Evolutionary conservation across 2,329 filamentous ascomycete genomes (phyloP).

Genomic region (Endoconidiophora laricicola): DNA sequence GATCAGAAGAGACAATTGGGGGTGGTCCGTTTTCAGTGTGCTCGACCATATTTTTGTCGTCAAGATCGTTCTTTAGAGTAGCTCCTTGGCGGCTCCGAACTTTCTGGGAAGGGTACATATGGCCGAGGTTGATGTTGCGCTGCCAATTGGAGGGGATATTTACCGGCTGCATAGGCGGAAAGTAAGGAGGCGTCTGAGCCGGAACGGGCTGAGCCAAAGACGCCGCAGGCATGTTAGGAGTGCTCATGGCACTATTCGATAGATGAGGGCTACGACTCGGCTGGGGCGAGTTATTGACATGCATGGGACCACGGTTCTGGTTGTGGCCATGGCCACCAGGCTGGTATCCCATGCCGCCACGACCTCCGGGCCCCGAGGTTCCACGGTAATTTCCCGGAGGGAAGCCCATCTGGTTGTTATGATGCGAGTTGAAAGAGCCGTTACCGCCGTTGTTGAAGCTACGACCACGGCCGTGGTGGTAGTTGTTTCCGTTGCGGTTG

Average conservation of each 20-base stretch:
- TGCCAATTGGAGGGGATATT: conserved; percentile 2
- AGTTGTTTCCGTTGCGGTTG: conserved; percentile 39
- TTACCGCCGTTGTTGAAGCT: conserved; percentile 24
- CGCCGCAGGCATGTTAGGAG: conserved; percentile 49
- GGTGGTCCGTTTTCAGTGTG: too few relatives aligned
- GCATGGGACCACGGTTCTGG: conserved; percentile 23
- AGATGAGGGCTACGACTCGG: conserved; percentile 50
- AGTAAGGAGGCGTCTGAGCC: conserved; percentile 47
- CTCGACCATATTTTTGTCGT: too few relatives aligned
- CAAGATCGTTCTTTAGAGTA: too few relatives aligned
- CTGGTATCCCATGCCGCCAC: conserved; percentile 32
- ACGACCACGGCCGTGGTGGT: conserved; percentile 29
- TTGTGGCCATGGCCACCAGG: conserved; percentile 28
- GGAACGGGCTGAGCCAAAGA: conserved; percentile 40
- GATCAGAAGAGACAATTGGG: too few relatives aligned
- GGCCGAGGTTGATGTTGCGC: too few relatives aligned
- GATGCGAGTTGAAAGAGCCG: conserved; percentile 30
- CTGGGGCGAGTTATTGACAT: conserved; percentile 47
- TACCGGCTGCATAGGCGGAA: conserved; percentile 21
- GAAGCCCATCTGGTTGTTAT: conserved; percentile 26
- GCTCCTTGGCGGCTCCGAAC: too few relatives aligned
- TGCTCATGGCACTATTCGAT: conserved; percentile 47
- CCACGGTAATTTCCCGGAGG: conserved; percentile 22
- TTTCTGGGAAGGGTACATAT: too few relatives aligned
- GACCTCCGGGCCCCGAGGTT: conserved; percentile 29